phyloP scores from a whole-genome alignment of 2,329 filamentous ascomycete species.

The Tolypocladium pustulatum region DNA sequence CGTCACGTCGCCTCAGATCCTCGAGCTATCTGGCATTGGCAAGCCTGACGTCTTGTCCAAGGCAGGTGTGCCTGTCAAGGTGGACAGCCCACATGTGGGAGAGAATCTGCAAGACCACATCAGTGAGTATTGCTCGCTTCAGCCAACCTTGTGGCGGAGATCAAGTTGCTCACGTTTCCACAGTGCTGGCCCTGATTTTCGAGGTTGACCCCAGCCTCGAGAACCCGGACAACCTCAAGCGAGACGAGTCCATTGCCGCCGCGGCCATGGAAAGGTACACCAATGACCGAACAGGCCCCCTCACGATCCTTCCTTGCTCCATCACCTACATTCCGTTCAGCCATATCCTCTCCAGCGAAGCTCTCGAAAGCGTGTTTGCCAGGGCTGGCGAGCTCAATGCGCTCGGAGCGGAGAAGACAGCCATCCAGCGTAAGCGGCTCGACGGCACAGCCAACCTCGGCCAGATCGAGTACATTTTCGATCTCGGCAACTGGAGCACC shows the following conservation, averaged over 20 bases:
- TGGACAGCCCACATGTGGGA: slow-evolving; percentile 33
- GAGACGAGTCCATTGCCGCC: slow-evolving; percentile 14
- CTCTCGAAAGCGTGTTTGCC: slow-evolving; percentile 11
- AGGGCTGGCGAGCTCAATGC: slow-evolving; percentile 10
- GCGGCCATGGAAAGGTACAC: slow-evolving; percentile 24
- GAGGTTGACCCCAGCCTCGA: slow-evolving; percentile 31
- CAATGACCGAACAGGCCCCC: slow-evolving; percentile 18
- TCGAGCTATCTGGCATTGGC: slow-evolving; percentile 54
- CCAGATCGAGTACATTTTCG: slow-evolving; percentile 38
- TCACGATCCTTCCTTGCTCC: slow-evolving; percentile 28
- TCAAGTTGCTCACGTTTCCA: not conserved
- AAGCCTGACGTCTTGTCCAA: slow-evolving; percentile 22
- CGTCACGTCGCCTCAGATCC: slow-evolving; percentile 44
- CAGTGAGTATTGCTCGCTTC: slow-evolving; percentile 10
- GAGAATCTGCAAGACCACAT: slow-evolving; percentile 38
- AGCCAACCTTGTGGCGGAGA: not conserved
- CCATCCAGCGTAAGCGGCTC: slow-evolving; percentile 22
- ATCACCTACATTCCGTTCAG: slow-evolving; percentile 31
- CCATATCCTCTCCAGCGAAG: slow-evolving; percentile 16
- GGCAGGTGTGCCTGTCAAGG: slow-evolving; percentile 26
- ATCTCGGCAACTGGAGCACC: slow-evolving; percentile 35
- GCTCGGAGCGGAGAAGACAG: slow-evolving; percentile 12
- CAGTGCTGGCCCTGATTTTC: slow-evolving; percentile 31
- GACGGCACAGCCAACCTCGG: slow-evolving; percentile 21
- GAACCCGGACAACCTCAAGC: slow-evolving; percentile 28